Evolutionary conservation across 768 basidiomycete genomes (phyloP).

Genomic region (Suillus luteus): DNA sequence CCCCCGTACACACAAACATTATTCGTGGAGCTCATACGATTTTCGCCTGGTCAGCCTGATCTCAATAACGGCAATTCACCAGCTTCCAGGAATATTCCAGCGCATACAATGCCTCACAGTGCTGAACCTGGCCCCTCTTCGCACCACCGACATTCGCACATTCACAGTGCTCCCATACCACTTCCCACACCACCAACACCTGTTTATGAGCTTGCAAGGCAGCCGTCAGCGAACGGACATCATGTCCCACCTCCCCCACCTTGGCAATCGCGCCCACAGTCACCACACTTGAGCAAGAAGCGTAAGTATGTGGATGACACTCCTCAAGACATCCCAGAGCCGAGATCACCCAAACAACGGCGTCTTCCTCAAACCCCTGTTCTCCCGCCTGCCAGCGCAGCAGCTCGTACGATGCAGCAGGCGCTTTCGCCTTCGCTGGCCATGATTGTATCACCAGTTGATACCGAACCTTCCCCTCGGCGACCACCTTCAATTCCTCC

Average conservation of each 20-base stretch:
- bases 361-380: constrained; percentile 38
- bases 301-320: constrained; percentile 38
- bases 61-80: constrained; percentile 18
- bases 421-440: constrained; percentile 37
- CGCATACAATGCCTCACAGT: constrained; percentile 23
- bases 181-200: constrained; percentile 37
- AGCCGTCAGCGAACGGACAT: constrained; percentile 35
- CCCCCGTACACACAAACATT: constrained; percentile 66
- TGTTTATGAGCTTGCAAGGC: constrained; percentile 34
- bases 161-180: constrained; percentile 33
- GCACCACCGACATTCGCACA: constrained; percentile 30
- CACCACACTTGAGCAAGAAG: constrained; percentile 36
- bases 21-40: constrained; percentile 70
- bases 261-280: constrained; percentile 24
- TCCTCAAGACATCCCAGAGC: constrained; percentile 20
- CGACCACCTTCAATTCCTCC: constrained; percentile 26
- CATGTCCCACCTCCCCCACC: constrained; percentile 38
- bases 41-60: constrained; percentile 37
- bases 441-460: constrained; percentile 38
- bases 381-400: constrained; percentile 25
- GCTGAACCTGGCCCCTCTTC: constrained; percentile 33
- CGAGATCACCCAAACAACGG: constrained; percentile 36
- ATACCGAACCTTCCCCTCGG: constrained; percentile 36
- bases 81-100: constrained; percentile 19
- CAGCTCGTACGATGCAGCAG: constrained; percentile 35